Conservation (phyloP, 495 filamentous ascomycete species). For the Hypoxylon trugodes region DNA sequence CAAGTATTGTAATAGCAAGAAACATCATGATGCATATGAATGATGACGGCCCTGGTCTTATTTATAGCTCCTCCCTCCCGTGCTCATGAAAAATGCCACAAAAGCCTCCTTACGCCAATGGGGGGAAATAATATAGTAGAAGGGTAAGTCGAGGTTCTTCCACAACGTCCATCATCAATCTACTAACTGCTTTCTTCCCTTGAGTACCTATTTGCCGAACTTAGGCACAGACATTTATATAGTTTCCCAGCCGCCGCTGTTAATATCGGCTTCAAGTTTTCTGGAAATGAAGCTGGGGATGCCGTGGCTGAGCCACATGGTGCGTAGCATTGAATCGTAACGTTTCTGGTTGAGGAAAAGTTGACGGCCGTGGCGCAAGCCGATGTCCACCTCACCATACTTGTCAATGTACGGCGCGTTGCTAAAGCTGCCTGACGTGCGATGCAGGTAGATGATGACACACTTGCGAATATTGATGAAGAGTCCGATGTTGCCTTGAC, state of each 20-base stretch:
- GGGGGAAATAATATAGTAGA: too few species aligned
- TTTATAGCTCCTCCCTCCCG: too few species aligned
- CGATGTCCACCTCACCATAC: constrained; percentile 91
- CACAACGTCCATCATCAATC: too few species aligned
- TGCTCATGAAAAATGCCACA: too few species aligned
- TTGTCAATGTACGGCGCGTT: constrained; percentile 92
- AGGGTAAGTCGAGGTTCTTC: too few species aligned
- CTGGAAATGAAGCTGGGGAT: constrained; percentile 89
- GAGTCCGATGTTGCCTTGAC: constrained; percentile 85
- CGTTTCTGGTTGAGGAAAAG: constrained; percentile 91
- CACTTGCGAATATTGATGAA: constrained; percentile 98
- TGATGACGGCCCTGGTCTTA: too few species aligned
- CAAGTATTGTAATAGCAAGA: too few species aligned
- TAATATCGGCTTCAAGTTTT: constrained; percentile 92
- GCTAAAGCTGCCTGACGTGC: constrained; percentile 81
- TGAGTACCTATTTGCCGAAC: too few species aligned
- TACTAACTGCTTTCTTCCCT: too few species aligned
- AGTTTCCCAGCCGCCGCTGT: constrained; percentile 97
- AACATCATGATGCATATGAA: too few species aligned
- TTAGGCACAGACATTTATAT: too few species aligned
- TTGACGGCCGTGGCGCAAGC: constrained; percentile 81
- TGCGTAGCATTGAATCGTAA: constrained; percentile 86
- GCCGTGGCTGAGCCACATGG: constrained; percentile 85
- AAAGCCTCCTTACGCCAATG: too few species aligned
- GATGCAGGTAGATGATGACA: constrained; percentile 83